Evolutionary conservation across 2,329 filamentous ascomycete species (phyloP).

Genomic region (Colletotrichum musicola): DNA sequence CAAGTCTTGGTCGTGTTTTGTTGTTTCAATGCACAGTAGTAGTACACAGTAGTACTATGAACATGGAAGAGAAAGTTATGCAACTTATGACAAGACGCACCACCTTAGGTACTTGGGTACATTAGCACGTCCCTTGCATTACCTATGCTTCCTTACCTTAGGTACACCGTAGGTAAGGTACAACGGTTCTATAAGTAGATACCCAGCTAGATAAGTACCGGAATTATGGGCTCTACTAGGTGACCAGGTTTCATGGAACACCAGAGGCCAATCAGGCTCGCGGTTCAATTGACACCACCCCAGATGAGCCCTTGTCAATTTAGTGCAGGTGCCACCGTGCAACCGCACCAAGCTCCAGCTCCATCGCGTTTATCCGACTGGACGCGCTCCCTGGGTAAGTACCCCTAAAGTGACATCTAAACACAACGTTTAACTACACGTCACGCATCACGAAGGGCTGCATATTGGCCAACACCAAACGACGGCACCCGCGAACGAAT

Average conservation of each 20-base stretch:
- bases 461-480: slow-evolving; percentile 18
- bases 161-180: not conserved
- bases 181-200: not conserved
- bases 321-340: not conserved
- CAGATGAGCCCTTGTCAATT: slow-evolving; percentile 15
- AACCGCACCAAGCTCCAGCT: slow-evolving; percentile 13
- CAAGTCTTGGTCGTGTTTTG: slow-evolving; percentile 9
- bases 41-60: not conserved
- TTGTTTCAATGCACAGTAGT: slow-evolving; percentile 2
- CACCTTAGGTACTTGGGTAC: too few species aligned
- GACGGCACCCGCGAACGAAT: slow-evolving; percentile 24
- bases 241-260: too few species aligned
- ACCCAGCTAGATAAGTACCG: not conserved
- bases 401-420: slow-evolving; percentile 33
- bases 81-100: not conserved
- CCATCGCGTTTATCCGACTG: slow-evolving; percentile 36
- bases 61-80: not conserved
- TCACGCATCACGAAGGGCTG: slow-evolving; percentile 25
- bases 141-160: too few species aligned
- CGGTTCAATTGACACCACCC: slow-evolving; percentile 17
- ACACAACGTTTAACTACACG: slow-evolving; percentile 26
- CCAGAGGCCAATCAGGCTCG: slow-evolving; percentile 15
- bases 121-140: too few species aligned
- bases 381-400: slow-evolving; percentile 24
- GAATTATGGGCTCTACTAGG: not conserved